These are phyloP conservation scores for Heliamphora pulchella DNA, from an alignment of 179 eudicot genomes.

Conservation along the genomic window DNA sequence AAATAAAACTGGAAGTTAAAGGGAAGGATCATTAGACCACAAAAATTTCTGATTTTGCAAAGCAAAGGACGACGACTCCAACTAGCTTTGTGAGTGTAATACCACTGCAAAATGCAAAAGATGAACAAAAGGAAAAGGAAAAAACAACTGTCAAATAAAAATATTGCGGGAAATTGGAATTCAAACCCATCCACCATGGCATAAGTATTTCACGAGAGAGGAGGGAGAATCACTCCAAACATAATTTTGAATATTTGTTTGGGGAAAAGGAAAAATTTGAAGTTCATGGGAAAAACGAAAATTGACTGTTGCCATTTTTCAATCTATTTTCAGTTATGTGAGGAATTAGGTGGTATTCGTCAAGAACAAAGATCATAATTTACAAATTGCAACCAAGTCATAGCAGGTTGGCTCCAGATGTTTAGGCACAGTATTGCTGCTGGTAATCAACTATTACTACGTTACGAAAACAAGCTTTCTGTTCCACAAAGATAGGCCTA, in stretches of 20 bases:
- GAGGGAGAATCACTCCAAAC: neutral
- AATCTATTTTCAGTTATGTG: neutral
- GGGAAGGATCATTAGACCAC: constrained; percentile 50
- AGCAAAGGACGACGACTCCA: constrained; percentile 84
- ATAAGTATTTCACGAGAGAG: neutral
- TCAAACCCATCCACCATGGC: neutral
- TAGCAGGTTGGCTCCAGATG: neutral
- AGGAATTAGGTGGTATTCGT: neutral
- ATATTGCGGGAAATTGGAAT: neutral
- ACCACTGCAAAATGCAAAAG: constrained; percentile 55
- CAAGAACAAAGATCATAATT: neutral
- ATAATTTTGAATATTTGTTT: neutral
- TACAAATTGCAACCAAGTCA: constrained; percentile 3
- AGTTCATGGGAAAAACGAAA: too few species aligned
- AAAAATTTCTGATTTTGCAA: constrained; percentile 83
- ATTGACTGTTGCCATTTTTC: neutral
- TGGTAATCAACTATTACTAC: neutral
- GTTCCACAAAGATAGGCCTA: neutral
- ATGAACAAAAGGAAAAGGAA: neutral
- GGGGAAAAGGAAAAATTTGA: neutral
- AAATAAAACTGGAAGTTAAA: neutral
- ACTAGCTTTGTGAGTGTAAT: constrained; percentile 93
- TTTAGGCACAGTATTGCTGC: neutral
- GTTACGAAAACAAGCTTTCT: neutral
- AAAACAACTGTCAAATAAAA: neutral